phyloP scores from a whole-genome alignment of 176 grass and related monocot species.

The Eleusine indica region DNA sequence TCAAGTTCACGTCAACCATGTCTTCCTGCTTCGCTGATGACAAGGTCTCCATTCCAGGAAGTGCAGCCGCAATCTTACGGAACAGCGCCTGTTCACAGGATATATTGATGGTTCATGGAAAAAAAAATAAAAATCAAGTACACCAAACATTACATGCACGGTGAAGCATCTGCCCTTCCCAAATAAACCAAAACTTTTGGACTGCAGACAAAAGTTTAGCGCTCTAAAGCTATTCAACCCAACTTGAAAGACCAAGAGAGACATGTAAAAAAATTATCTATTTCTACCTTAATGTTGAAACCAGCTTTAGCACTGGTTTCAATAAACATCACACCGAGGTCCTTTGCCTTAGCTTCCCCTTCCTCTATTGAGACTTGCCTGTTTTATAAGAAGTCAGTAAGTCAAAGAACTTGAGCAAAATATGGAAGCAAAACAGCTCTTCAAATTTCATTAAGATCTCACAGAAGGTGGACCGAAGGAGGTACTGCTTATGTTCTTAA shows the following conservation, averaged over 20 bases:
- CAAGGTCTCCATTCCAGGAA: constrained; percentile 96
- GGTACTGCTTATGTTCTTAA: background rate
- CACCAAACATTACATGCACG: background rate
- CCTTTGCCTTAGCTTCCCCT: constrained; percentile 92
- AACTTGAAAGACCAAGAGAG: constrained; percentile 4
- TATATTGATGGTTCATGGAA: constrained; percentile 28
- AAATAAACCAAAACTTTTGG: background rate
- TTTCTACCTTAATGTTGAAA: constrained; percentile 94
- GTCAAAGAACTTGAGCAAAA: constrained; percentile 34
- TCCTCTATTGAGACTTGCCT: constrained; percentile 99
- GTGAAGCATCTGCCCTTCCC: background rate
- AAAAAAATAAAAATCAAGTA: background rate
- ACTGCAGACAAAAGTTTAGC: background rate
- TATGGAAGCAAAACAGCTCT: background rate
- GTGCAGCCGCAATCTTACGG: constrained; percentile 93
- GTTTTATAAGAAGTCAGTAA: constrained; percentile 36
- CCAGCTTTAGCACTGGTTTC: constrained; percentile 99
- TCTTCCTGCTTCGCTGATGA: constrained; percentile 95
- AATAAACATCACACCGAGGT: constrained; percentile 97
- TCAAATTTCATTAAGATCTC: constrained; percentile 3
- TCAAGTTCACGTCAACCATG: constrained; percentile 96
- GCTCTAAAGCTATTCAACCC: background rate
- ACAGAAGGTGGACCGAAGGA: background rate
- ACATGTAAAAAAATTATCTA: constrained; percentile 19
- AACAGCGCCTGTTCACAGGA: constrained; percentile 69